A percentile compares a stretch with the other conserved stretches of the same genome.
Conservation (phyloP, 2,329 filamentous ascomycete species). For the Colletotrichum zoysiae region DNA sequence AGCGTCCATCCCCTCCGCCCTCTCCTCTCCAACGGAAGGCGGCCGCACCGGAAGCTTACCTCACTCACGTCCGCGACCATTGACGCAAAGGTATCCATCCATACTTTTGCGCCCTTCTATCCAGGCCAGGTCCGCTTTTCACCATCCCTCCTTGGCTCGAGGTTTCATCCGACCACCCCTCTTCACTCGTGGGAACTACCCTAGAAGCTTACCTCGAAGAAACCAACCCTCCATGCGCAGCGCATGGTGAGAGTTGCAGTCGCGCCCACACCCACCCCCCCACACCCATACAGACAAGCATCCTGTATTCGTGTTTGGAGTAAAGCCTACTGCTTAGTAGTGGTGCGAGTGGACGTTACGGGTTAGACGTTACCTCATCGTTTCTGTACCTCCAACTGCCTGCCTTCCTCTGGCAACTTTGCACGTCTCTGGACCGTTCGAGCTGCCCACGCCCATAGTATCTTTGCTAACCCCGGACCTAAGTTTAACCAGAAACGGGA, state of each 20-base stretch:
- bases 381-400: constrained; percentile 22
- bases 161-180: constrained; percentile 8
- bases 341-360: constrained; percentile 29
- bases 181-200: constrained; percentile 30
- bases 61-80: constrained; percentile 2
- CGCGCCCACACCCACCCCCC: neutral
- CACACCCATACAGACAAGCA: constrained; percentile 1
- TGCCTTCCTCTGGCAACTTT: constrained; percentile 24
- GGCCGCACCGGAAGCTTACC: constrained; percentile 33
- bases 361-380: constrained; percentile 18
- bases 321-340: constrained; percentile 33
- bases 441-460: neutral
- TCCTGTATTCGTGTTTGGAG: constrained; percentile 17
- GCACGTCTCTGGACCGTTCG: neutral
- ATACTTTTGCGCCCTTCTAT: neutral
- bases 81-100: constrained; percentile 1
- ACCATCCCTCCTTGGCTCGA: neutral
- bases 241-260: constrained; percentile 1
- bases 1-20: neutral
- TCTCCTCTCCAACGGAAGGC: neutral
- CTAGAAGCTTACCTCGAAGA: constrained; percentile 39
- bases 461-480: constrained; percentile 32
- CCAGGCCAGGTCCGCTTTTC: neutral
- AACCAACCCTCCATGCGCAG: constrained; percentile 15
- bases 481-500: constrained; percentile 22